Evolutionary conservation across 2,329 filamentous ascomycete genomes (phyloP), one percentile per base, ranked within the genome.

Genomic region (Nannizziopsis arthrosporioides): DNA sequence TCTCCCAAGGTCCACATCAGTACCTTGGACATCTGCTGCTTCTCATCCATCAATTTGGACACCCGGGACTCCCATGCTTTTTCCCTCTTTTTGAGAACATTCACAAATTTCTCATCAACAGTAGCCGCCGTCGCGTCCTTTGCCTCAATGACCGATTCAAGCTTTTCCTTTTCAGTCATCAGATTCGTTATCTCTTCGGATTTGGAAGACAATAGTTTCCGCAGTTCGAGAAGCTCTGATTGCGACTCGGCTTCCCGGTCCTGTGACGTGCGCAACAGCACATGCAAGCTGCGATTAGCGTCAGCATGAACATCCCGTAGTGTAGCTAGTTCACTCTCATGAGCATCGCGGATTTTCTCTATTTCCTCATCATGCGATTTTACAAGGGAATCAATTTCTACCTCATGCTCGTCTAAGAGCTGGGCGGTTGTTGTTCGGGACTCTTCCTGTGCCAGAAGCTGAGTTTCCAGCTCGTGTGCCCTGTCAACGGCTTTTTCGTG

Each of bases 41-140:
- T 57, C 36, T 69, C 68, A 48, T 61, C 63, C 9, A 70, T 61
- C 6, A 70, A 53, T 10, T 67, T 51, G 42, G 69, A 62, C 2
- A 68, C 58, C 4, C 68, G 63, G 0, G 62, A 58, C 49, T 68
- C 61, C 68, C 68, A 71, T 46, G 67, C 65, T 18, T 62, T 61
- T 54, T 71, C 68, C 31, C 67, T 61, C 53, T 65, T 67, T 42
- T 68, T 65, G 11, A 68, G 60, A 0, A 66, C 65, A 40, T 59
- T 56, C 8, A 64, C 62, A 44, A 71, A 66, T 34, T 64, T 62
- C 47, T 60, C 54, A 51, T 70, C 68, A 14, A 70, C 45, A 2
- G 63, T 65, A 0, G 57, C 59, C 12, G 66, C 59, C 1, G 66
- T 59, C 39, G 67, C 65, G n/a, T 69, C 64, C 47, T 69, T 69